Evolutionary conservation across 257 asterid species (phyloP).

Genomic region (Paraleonurus japonicus): DNA sequence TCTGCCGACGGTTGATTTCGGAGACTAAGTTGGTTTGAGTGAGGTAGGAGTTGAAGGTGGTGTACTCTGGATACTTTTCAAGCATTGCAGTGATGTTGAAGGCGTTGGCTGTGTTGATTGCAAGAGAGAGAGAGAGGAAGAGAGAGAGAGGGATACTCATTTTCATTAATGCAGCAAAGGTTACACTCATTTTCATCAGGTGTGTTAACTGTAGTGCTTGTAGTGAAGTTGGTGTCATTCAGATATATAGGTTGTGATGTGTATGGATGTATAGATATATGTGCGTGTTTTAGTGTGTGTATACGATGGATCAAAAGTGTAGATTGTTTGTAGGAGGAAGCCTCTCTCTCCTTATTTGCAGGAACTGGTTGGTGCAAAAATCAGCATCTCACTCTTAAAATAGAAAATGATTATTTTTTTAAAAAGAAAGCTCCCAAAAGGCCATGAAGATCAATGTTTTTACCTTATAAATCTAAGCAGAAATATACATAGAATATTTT

Average conservation of each 20-base stretch:
- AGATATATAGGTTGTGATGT: constrained; percentile 6
- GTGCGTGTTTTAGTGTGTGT: background rate
- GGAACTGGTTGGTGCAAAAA: constrained; percentile 35
- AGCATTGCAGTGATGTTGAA: constrained; percentile 58
- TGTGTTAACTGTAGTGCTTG: background rate
- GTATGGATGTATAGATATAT: background rate
- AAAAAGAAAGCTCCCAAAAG: background rate
- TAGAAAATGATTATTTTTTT: constrained; percentile 3
- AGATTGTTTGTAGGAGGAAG: constrained; percentile 24
- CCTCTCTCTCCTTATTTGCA: constrained; percentile 29
- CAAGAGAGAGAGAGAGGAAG: constrained; percentile 33
- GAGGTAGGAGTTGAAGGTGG: constrained; percentile 58
- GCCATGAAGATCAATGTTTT: background rate
- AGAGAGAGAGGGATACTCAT: constrained; percentile 38
- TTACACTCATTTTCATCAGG: background rate
- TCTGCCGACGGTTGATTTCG: constrained; percentile 42
- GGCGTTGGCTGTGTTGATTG: constrained; percentile 34
- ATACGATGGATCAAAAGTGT: constrained; percentile 19
- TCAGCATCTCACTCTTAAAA: constrained; percentile 23
- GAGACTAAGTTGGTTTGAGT: constrained; percentile 42
- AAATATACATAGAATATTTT: too few species aligned
- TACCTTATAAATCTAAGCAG: too few species aligned
- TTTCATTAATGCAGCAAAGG: background rate
- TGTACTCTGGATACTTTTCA: constrained; percentile 38
- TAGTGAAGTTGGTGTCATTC: background rate